A percentile compares a stretch with the other conserved stretches of the same genome.
These are phyloP conservation scores for Termitomyces sp. DNA, from an alignment of 768 basidiomycete species.

Conservation along the genomic window DNA sequence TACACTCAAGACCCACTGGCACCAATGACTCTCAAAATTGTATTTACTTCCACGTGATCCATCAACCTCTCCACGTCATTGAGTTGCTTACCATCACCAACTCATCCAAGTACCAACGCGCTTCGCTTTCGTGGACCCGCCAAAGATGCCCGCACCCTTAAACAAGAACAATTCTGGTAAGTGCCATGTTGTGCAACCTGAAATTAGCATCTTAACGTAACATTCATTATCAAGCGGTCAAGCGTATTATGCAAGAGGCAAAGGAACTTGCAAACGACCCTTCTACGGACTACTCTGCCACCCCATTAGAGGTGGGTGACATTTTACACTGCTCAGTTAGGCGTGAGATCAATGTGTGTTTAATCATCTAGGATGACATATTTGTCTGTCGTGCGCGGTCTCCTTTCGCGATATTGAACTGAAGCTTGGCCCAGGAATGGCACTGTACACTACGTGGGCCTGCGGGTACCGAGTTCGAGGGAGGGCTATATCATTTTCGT, in stretches of 20 bases:
- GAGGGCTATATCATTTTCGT: slow-evolving; percentile 94
- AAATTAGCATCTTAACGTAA: neutral
- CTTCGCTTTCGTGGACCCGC: neutral
- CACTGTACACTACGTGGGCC: slow-evolving; percentile 96
- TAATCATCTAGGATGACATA: slow-evolving; percentile 64
- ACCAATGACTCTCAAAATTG: slow-evolving; percentile 9
- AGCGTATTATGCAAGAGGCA: slow-evolving; percentile 97
- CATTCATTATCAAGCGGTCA: slow-evolving; percentile 58
- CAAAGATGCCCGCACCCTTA: slow-evolving; percentile 34
- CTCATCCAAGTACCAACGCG: slow-evolving; percentile 43
- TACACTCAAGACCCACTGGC: neutral
- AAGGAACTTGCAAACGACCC: slow-evolving; percentile 82
- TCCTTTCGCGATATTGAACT: slow-evolving; percentile 11
- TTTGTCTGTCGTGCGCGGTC: slow-evolving; percentile 51
- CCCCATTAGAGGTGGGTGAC: slow-evolving; percentile 63
- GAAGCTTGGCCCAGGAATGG: slow-evolving; percentile 57
- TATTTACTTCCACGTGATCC: slow-evolving; percentile 11
- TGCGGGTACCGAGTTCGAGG: slow-evolving; percentile 84
- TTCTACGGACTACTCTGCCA: slow-evolving; percentile 81
- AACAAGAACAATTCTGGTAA: slow-evolving; percentile 90
- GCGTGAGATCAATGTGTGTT: slow-evolving; percentile 3
- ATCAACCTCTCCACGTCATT: slow-evolving; percentile 13
- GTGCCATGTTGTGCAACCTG: neutral
- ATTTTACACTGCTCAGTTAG: neutral
- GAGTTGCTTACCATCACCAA: neutral